Percentiles rank a stretch among this genome's conserved stretches.
phyloP scores from a whole-genome alignment of 1,284 basidiomycete genomes.

The Tausonia pullulans region DNA sequence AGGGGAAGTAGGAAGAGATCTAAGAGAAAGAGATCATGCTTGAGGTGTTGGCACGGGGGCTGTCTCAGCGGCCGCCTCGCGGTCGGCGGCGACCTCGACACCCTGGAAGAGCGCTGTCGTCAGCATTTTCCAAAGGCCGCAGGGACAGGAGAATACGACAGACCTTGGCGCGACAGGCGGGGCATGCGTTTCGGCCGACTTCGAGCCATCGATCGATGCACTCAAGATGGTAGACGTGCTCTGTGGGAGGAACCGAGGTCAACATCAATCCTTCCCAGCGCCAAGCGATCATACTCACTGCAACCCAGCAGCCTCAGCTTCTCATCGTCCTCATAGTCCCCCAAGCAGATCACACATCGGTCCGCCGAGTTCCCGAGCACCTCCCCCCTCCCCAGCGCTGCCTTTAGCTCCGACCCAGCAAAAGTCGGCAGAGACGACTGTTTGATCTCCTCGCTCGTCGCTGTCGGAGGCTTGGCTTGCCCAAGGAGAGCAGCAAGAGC shows the following conservation, averaged over 20 bases:
- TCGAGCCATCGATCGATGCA: constrained; percentile 81
- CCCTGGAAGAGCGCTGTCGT: no score
- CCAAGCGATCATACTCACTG: constrained; percentile 22
- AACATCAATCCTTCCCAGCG: not conserved
- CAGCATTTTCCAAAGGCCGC: no score
- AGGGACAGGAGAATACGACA: no score
- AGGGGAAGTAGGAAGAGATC: no score
- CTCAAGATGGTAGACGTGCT: constrained; percentile 63
- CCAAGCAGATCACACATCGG: constrained; percentile 51
- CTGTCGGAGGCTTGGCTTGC: constrained; percentile 66
- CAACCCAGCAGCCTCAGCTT: constrained; percentile 67
- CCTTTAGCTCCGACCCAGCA: constrained; percentile 43
- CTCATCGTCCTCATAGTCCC: constrained; percentile 63
- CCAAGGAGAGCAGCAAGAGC: constrained; percentile 66
- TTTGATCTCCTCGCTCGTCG: constrained; percentile 65
- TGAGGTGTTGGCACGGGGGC: no score
- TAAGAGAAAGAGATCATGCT: no score
- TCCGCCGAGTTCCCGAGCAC: constrained; percentile 61
- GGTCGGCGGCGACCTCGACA: no score
- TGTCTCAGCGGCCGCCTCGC: no score
- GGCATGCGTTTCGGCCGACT: constrained; percentile 75
- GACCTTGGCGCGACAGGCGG: constrained; percentile 46
- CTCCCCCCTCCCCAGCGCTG: constrained; percentile 48
- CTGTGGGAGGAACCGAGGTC: not conserved
- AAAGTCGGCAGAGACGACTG: constrained; percentile 64